A percentile compares a stretch with the other conserved stretches of the same genome.
These are phyloP conservation scores for Arthroderma sp. DNA, from an alignment of 2,329 filamentous ascomycete species.

Conservation along the genomic window DNA sequence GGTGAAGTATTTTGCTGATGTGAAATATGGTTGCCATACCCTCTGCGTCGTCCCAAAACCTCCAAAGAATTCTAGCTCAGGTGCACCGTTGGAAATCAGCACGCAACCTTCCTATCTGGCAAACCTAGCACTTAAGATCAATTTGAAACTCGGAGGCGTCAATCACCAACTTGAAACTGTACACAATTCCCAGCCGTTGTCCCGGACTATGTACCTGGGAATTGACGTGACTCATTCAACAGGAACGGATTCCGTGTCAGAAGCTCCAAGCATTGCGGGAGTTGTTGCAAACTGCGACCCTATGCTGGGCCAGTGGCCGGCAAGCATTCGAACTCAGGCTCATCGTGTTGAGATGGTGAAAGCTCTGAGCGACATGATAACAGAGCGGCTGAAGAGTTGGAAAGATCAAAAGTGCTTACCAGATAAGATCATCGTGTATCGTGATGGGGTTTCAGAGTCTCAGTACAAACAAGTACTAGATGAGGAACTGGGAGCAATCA, in stretches of 20 bases:
- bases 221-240: slow-evolving; percentile 87
- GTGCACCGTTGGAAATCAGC: not conserved
- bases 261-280: slow-evolving; percentile 39
- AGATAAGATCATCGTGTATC: slow-evolving; percentile 67
- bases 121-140: slow-evolving; percentile 66
- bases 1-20: slow-evolving; percentile 16
- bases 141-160: slow-evolving; percentile 61
- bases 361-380: slow-evolving; percentile 49
- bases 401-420: slow-evolving; percentile 46
- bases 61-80: not conserved
- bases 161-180: slow-evolving; percentile 53
- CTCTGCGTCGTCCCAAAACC: slow-evolving; percentile 12
- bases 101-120: slow-evolving; percentile 25
- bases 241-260: slow-evolving; percentile 41
- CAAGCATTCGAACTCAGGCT: slow-evolving; percentile 54
- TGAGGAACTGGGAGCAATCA: slow-evolving; percentile 45
- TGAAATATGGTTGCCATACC: slow-evolving; percentile 14
- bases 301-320: slow-evolving; percentile 65
- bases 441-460: slow-evolving; percentile 79
- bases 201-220: slow-evolving; percentile 74
- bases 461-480: slow-evolving; percentile 61
- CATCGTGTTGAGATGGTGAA: slow-evolving; percentile 58
- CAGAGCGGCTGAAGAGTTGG: slow-evolving; percentile 55
- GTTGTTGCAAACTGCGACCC: slow-evolving; percentile 65
- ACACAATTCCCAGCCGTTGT: slow-evolving; percentile 47